Percentiles rank a stretch among this genome's conserved stretches.
phyloP scores from a whole-genome alignment of 345 rosid species.

The Atalantia buxifolia region DNA sequence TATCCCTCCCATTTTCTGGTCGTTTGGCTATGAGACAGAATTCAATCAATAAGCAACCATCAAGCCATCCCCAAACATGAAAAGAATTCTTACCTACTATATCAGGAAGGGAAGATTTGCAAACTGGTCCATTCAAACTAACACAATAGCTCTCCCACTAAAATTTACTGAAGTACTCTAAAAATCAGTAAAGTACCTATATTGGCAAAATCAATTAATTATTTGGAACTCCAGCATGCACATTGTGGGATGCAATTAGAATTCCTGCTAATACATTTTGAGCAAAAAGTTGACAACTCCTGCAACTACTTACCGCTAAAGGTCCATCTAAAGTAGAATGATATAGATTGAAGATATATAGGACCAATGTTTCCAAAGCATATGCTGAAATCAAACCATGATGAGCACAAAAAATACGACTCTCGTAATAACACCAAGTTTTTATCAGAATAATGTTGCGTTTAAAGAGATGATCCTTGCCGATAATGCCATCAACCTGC shows the following conservation, averaged over 20 bases:
- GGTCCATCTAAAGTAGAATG: constrained; percentile 35
- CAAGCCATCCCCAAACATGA: not conserved
- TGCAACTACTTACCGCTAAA: constrained; percentile 25
- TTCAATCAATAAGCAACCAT: not conserved
- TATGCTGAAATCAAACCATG: constrained; percentile 44
- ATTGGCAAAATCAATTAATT: not conserved
- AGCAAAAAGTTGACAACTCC: not conserved
- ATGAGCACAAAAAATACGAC: constrained; percentile 44
- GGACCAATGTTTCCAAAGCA: constrained; percentile 42
- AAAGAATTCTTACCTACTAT: constrained; percentile 27
- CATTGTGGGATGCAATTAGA: not conserved
- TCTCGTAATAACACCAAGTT: constrained; percentile 46
- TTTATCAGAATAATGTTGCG: constrained; percentile 35
- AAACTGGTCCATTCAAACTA: constrained; percentile 32
- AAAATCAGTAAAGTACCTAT: constrained; percentile 28
- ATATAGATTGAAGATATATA: constrained; percentile 38
- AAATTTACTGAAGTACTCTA: constrained; percentile 38
- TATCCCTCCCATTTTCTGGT: constrained; percentile 15
- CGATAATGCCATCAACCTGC: constrained; percentile 34
- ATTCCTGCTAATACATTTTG: not conserved
- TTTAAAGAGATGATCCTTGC: constrained; percentile 36
- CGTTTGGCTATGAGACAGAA: constrained; percentile 15
- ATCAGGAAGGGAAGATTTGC: constrained; percentile 26
- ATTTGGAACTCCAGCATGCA: constrained; percentile 1
- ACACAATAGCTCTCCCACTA: constrained; percentile 39